Evolutionary conservation across 2,329 filamentous ascomycete genomes (phyloP), one percentile per base, ranked within the genome.

Genomic region (Phialophora verrucosa): DNA sequence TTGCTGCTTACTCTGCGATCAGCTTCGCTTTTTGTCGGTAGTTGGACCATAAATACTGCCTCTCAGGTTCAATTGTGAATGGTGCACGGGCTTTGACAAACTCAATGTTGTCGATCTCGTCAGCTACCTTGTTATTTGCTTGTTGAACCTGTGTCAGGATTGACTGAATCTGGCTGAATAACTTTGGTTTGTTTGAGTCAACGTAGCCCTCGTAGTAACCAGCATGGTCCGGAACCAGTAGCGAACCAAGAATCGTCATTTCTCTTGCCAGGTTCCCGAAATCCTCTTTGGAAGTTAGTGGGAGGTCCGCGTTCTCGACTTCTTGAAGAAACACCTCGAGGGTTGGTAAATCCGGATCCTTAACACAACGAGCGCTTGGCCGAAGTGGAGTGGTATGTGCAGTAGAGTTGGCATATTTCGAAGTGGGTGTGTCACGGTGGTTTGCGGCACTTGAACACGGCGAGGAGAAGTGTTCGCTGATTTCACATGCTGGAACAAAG

Each of bases 21-120:
- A 73, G 63, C 29, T 62, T 49, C 1, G 64, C 65, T 53, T 60
- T 64, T 58, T 73, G 71, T 51, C 65, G 63, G 53, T 70, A 73
- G 31, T 62, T 72, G 10, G 57, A 68, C 69, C 69, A 71, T 8
- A 71, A 50, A 32, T 71, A 64, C 42, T 66, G 42, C 20, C 58
- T 38, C 14, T 64, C 50, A n/a, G 70, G 70, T 10, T 51, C 44
- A 29, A 67, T 56, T 7, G 56, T 69, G 51, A 73, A 73, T 11
- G 66, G 65, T 29, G 66, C 68, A 14, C 72, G 62, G 5, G 63
- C 59, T 42, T 57, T 70, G 29, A 73, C 55, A 32, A 63, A 62
- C 10, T 35, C 47, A 17, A 72, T 62, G 27, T 65, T 67, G 14
- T 64, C 50, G 27, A 72, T 62, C 49, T 73, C 66, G 11, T 66